Evolutionary conservation across 192 early-diverging fungal genomes (phyloP).

Genomic region (Mortierella antarctica): DNA sequence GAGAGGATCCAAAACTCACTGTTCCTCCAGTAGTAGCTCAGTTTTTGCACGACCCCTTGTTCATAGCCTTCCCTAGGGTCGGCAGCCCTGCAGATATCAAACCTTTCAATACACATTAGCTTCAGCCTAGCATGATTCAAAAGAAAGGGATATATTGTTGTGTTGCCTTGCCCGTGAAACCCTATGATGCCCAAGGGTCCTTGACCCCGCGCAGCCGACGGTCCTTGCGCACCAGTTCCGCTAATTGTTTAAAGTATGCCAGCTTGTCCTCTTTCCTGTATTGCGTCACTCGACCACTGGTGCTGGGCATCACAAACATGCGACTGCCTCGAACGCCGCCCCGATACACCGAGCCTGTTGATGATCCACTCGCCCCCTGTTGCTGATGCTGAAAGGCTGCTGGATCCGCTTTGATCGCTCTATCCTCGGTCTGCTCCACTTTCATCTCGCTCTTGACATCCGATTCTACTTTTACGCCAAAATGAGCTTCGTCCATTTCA

Average conservation of each 20-base stretch:
- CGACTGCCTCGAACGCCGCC: slow-evolving; percentile 33
- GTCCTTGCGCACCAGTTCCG: slow-evolving; percentile 38
- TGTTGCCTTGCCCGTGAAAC: too few relatives aligned
- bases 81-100: not conserved
- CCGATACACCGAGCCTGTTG: not conserved
- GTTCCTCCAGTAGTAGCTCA: not conserved
- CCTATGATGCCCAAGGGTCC: slow-evolving; percentile 11
- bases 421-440: not conserved
- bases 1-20: slow-evolving; percentile 8
- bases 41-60: not conserved
- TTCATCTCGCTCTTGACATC: slow-evolving; percentile 17
- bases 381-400: not conserved
- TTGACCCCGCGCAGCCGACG: slow-evolving; percentile 35
- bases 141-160: not conserved
- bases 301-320: slow-evolving; percentile 78
- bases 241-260: slow-evolving; percentile 55
- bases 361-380: not conserved
- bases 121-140: too few relatives aligned
- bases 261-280: slow-evolving; percentile 74
- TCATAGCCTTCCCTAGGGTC: too few relatives aligned
- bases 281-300: slow-evolving; percentile 72
- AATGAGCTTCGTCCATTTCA: slow-evolving; percentile 11
- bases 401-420: not conserved
- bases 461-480: not conserved
- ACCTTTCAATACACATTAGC: too few relatives aligned